phyloP scores from a whole-genome alignment of 228 moss, liverwort and hornwort genomes.

The Sphagnum fallax region DNA sequence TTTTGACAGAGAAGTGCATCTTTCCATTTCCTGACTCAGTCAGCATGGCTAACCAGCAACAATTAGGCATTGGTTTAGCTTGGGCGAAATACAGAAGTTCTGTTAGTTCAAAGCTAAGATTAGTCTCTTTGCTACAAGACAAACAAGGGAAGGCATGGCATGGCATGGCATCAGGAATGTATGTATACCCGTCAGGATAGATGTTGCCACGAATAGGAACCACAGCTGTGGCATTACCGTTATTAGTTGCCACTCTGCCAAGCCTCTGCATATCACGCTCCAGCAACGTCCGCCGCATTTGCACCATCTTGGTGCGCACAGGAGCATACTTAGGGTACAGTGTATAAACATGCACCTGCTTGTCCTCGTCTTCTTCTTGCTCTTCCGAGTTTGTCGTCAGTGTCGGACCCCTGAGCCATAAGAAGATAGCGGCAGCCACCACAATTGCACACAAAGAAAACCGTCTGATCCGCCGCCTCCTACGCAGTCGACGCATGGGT shows the following conservation, averaged over 20 bases:
- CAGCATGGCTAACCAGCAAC: too few species aligned
- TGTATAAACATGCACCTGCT: slow-evolving; percentile 72
- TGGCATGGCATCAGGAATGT: too few species aligned
- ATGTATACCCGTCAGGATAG: slow-evolving; percentile 66
- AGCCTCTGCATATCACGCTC: slow-evolving; percentile 66
- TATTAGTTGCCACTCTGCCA: slow-evolving; percentile 22
- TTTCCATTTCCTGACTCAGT: too few species aligned
- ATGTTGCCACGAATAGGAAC: slow-evolving; percentile 68
- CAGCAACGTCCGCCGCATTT: slow-evolving; percentile 24
- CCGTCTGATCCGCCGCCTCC: slow-evolving; percentile 7
- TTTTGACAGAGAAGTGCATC: too few species aligned
- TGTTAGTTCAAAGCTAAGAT: too few species aligned
- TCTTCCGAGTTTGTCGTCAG: slow-evolving; percentile 37
- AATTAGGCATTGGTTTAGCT: too few species aligned
- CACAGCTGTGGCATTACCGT: slow-evolving; percentile 26
- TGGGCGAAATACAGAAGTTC: too few species aligned
- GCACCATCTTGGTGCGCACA: slow-evolving; percentile 17
- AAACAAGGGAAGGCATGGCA: too few species aligned
- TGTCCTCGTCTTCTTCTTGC: slow-evolving; percentile 64
- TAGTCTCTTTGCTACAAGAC: too few species aligned
- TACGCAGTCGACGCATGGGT: neutral
- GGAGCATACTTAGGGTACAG: slow-evolving; percentile 46
- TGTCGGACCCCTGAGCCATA: slow-evolving; percentile 45
- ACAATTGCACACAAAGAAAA: slow-evolving; percentile 6
- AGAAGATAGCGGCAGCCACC: slow-evolving; percentile 20